Percentiles rank a stretch among this genome's conserved stretches.
phyloP scores from a whole-genome alignment of 768 basidiomycete genomes.

The Mycena crocata region DNA sequence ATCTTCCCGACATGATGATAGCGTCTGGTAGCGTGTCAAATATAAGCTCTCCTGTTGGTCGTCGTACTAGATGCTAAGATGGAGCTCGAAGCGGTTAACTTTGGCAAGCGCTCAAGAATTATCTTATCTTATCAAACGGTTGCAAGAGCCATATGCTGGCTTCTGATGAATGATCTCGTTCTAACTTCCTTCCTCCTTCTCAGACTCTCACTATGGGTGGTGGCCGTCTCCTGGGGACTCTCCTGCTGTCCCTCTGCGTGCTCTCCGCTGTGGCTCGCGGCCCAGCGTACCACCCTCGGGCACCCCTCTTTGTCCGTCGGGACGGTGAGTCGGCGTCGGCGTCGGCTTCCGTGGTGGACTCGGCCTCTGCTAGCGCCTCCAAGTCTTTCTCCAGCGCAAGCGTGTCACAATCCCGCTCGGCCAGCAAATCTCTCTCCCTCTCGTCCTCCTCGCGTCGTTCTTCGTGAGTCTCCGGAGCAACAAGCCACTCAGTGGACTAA shows the following conservation, averaged over 20 bases:
- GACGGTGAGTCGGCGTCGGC: not conserved
- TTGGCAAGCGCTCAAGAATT: too few species aligned
- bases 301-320: not conserved
- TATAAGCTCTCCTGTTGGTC: too few species aligned
- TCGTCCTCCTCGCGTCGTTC: not conserved
- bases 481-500: too few species aligned
- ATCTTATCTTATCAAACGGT: too few species aligned
- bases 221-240: not conserved
- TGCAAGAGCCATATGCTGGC: too few species aligned
- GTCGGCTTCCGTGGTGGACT: not conserved
- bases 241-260: conserved; percentile 8
- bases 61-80: too few species aligned
- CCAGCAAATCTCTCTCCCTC: not conserved
- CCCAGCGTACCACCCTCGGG: conserved; percentile 3
- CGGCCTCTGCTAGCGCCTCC: conserved; percentile 1
- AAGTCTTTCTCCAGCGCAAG: not conserved
- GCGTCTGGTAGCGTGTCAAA: too few species aligned
- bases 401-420: conserved; percentile 3
- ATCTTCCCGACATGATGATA: too few species aligned
- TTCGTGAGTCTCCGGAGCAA: too few species aligned
- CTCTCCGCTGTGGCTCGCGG: conserved; percentile 3
- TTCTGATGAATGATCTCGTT: not conserved
- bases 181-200: not conserved
- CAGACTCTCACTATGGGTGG: conserved; percentile 5
- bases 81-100: too few species aligned